Evolutionary conservation across 2,329 filamentous ascomycete species (phyloP), one percentile per base, ranked within the genome.

Genomic region (Annulohypoxylon truncatum): DNA sequence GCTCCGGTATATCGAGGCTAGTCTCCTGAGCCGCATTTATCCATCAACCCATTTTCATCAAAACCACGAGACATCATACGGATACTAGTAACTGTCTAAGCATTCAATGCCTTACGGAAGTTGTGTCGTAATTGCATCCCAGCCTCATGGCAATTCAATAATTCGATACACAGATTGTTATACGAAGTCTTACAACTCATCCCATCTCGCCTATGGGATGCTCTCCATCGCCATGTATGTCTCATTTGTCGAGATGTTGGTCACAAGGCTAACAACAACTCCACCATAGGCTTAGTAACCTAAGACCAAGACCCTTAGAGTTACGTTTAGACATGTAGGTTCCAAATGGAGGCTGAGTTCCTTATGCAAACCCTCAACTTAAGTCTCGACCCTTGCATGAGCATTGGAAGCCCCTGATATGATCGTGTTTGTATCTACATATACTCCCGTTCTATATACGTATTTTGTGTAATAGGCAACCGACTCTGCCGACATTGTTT

Each of bases 11-110:
- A 35, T n/a, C 12, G n/a, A 15, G 18, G 26, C 50, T 53, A 13
- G 15, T 55, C 50, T 50, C 51, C 51, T 64, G 61, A 61, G 52
- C 61, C 56, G 61, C 56, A 33, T 29, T 35, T 61, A 67, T 38
- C 56, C 42, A 59, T 62, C 65, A 68, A 56, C 18, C 65, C 58
- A 62, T 62, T 60, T 56, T 38, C 15, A 51, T 20, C n/a, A 20
- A 53, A 28, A 68, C 38, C 61, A 64, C 50, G 54, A 68, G 65
- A 68, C 48, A 44, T 67, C 47, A 40, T 44, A 44, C 31, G 33
- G 26, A 33, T 15, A 35, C 33, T n/a, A 35, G 12, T n/a, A n/a
- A 35, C n/a, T 35, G 4, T 3, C 33, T 15, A 15, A 13, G n/a
- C 33, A 53, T n/a, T 10, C 6, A 28, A 18, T 12, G 29, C 29